These are phyloP conservation scores for Talaromyces sp. DNA, from an alignment of 2,329 filamentous ascomycete species.

Conservation along the genomic window DNA sequence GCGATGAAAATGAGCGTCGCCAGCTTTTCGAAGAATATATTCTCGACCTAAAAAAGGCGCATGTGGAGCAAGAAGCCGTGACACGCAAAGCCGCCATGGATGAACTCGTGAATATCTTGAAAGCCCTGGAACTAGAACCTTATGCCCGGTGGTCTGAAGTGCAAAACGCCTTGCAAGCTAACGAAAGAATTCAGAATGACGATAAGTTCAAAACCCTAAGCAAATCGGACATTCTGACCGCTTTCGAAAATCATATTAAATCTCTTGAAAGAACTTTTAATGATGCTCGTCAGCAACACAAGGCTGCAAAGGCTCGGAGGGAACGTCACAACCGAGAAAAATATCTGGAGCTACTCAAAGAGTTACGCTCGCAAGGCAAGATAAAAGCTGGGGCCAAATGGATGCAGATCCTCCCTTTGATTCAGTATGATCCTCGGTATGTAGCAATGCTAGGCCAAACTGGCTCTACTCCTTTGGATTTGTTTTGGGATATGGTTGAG, in stretches of 20 bases:
- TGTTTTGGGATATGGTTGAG: constrained; percentile 95
- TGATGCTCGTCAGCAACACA: constrained; percentile 81
- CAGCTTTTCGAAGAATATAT: constrained; percentile 94
- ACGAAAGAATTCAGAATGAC: constrained; percentile 70
- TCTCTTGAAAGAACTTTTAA: constrained; percentile 86
- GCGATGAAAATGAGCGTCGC: constrained; percentile 78
- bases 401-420: constrained; percentile 68
- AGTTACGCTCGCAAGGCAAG: constrained; percentile 68
- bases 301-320: constrained; percentile 70
- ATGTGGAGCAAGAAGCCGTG: constrained; percentile 68
- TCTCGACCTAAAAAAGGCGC: constrained; percentile 70
- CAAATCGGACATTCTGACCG: constrained; percentile 83
- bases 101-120: constrained; percentile 71
- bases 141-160: constrained; percentile 95
- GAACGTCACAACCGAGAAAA: constrained; percentile 83
- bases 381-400: constrained; percentile 90
- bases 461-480: constrained; percentile 79
- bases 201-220: constrained; percentile 80
- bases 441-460: constrained; percentile 73
- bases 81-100: constrained; percentile 77
- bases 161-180: constrained; percentile 72
- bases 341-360: constrained; percentile 68
- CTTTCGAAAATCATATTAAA: constrained; percentile 94
- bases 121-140: constrained; percentile 76
- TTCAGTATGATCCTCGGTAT: constrained; percentile 80